A percentile compares a stretch with the other conserved stretches of the same genome.
Conservation (phyloP, 441 rosid species). For the Pelargonium fulgidum region DNA sequence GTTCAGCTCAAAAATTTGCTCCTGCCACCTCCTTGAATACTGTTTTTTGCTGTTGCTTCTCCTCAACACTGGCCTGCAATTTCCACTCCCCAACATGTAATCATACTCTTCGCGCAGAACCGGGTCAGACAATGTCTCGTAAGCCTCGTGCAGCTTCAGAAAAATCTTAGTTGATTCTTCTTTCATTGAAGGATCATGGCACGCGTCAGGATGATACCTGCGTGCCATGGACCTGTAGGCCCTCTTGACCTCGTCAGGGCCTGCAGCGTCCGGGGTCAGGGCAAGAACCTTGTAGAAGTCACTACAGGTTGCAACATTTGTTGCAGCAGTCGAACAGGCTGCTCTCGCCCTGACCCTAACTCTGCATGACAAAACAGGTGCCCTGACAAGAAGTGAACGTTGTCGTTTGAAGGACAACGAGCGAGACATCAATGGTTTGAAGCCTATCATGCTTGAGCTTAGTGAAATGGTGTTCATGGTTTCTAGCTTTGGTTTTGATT, state of each 20-base stretch:
- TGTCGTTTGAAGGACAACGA: background rate
- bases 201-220: background rate
- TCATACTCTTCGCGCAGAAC: background rate
- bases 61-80: background rate
- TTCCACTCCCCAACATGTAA: background rate
- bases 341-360: background rate
- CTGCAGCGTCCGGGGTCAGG: background rate
- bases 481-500: background rate
- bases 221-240: slow-evolving; percentile 1
- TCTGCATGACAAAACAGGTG: background rate
- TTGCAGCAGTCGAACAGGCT: background rate
- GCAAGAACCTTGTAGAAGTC: background rate
- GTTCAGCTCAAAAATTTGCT: background rate
- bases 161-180: background rate
- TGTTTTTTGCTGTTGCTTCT: background rate
- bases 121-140: background rate
- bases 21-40: background rate
- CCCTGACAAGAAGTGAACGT: background rate
- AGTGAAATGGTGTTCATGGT: background rate
- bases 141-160: background rate
- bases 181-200: background rate
- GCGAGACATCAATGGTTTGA: background rate
- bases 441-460: background rate
- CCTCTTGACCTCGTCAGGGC: background rate
- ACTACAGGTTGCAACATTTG: background rate